Evolutionary conservation across 371 early-diverging fungal species (phyloP).

Genomic region (Chytridiales sp.): DNA sequence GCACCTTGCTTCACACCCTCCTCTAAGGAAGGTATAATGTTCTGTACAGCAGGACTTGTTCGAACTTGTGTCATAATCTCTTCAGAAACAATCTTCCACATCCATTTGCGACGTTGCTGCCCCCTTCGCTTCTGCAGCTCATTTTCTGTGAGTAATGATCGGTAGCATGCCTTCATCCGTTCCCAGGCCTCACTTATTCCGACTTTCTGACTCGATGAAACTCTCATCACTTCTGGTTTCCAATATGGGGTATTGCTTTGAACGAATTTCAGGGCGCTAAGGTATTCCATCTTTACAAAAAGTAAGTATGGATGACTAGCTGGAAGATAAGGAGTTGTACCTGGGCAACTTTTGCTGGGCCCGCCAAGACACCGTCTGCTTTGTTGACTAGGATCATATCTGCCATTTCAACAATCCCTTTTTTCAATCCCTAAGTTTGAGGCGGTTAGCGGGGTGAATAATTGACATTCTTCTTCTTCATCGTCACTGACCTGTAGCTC

Average conservation of each 20-base stretch:
- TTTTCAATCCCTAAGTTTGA: constrained; percentile 67
- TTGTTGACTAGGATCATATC: constrained; percentile 79
- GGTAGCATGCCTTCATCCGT: constrained; percentile 56
- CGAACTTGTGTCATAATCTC: constrained; percentile 39
- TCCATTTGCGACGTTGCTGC: constrained; percentile 65
- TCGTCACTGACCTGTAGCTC: constrained; percentile 59
- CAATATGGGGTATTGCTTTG: constrained; percentile 39
- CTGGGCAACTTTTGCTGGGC: constrained; percentile 63
- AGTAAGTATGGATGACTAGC: neutral
- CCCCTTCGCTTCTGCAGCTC: constrained; percentile 55
- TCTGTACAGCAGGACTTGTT: neutral
- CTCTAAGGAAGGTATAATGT: constrained; percentile 18
- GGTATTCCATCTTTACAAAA: constrained; percentile 51
- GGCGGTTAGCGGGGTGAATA: neutral
- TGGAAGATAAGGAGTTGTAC: neutral
- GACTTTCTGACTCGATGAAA: constrained; percentile 58
- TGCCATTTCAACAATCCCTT: constrained; percentile 78
- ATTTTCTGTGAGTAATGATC: constrained; percentile 28
- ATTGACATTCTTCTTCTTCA: too few relatives aligned
- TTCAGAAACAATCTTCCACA: constrained; percentile 69
- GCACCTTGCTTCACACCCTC: constrained; percentile 20
- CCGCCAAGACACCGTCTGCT: constrained; percentile 66
- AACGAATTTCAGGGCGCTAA: constrained; percentile 61
- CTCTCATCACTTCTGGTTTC: constrained; percentile 56
- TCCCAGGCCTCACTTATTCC: constrained; percentile 71